Conservation (phyloP, 164 flowering plant species). For the Macadamia integrifolia region DNA sequence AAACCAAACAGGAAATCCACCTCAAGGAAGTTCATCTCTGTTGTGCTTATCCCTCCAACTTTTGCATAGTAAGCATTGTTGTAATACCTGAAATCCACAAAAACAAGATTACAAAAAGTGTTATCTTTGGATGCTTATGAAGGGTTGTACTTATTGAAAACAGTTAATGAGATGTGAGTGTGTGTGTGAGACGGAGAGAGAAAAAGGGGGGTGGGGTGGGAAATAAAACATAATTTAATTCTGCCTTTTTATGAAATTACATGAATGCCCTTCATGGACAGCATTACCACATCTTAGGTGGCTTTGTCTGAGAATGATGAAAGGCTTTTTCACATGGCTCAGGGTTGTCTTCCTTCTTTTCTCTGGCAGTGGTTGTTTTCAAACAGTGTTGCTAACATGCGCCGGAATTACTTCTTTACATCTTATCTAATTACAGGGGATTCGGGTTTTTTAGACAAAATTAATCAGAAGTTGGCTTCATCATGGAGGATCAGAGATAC, state of each 20-base stretch:
- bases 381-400: no score
- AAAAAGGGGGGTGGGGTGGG: no score
- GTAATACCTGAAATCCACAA: constrained; percentile 56
- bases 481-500: not conserved
- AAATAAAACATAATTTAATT: no score
- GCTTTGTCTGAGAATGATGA: not conserved
- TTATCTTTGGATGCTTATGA: not conserved
- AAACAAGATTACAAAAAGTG: not conserved
- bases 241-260: not conserved
- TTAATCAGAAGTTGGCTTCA: not conserved
- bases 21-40: constrained; percentile 86
- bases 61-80: constrained; percentile 97
- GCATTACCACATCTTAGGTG: constrained; percentile 3
- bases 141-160: no score
- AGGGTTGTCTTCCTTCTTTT: not conserved
- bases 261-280: not conserved
- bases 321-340: not conserved
- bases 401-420: no score
- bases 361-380: not conserved
- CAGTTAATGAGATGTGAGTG: no score
- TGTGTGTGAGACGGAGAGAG: no score
- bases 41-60: constrained; percentile 85
- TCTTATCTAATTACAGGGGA: no score
- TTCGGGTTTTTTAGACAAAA: no score
- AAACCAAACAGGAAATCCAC: constrained; percentile 87